A percentile compares a stretch with the other conserved stretches of the same genome.
Conservation (phyloP, 2,329 filamentous ascomycete species). For the Biscogniauxia sp. region DNA sequence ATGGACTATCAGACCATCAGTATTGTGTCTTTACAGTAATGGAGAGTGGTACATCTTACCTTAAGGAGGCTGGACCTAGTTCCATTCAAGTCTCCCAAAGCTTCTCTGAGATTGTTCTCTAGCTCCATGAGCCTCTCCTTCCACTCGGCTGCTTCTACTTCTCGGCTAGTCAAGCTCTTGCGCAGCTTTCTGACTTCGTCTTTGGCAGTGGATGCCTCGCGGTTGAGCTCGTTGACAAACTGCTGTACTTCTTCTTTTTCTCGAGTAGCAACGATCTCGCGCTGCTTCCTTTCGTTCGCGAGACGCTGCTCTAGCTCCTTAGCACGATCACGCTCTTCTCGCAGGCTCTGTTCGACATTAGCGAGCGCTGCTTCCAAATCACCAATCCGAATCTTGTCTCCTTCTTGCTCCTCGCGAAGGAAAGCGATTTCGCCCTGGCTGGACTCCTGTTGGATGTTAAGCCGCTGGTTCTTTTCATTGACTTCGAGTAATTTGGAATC, state of each 20-base stretch:
- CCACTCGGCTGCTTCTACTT: constrained; percentile 87
- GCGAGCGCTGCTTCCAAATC: constrained; percentile 84
- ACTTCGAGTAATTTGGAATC: constrained; percentile 82
- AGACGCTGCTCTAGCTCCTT: constrained; percentile 73
- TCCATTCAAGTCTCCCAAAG: constrained; percentile 82
- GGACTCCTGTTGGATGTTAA: constrained; percentile 89
- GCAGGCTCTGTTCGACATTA: constrained; percentile 73
- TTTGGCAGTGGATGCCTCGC: constrained; percentile 75
- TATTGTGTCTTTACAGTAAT: background rate
- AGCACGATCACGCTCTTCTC: constrained; percentile 77
- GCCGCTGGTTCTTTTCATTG: constrained; percentile 81
- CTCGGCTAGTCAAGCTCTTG: constrained; percentile 77
- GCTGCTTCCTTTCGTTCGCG: constrained; percentile 76
- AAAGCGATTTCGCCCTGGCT: constrained; percentile 92
- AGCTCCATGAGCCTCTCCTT: constrained; percentile 87
- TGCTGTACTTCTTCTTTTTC: constrained; percentile 96
- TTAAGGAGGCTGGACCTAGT: constrained; percentile 82
- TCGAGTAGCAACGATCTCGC: constrained; percentile 79
- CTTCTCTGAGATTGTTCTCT: constrained; percentile 82
- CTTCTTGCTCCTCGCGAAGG: constrained; percentile 92
- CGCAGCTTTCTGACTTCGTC: constrained; percentile 81
- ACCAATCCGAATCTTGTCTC: constrained; percentile 96
- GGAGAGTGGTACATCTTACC: constrained; percentile 42
- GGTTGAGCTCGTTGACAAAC: constrained; percentile 88
- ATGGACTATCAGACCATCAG: constrained; percentile 58